Evolutionary conservation across 2,329 filamentous ascomycete species (phyloP), one percentile per base, ranked within the genome.

Genomic region (Fusarium paranaense): DNA sequence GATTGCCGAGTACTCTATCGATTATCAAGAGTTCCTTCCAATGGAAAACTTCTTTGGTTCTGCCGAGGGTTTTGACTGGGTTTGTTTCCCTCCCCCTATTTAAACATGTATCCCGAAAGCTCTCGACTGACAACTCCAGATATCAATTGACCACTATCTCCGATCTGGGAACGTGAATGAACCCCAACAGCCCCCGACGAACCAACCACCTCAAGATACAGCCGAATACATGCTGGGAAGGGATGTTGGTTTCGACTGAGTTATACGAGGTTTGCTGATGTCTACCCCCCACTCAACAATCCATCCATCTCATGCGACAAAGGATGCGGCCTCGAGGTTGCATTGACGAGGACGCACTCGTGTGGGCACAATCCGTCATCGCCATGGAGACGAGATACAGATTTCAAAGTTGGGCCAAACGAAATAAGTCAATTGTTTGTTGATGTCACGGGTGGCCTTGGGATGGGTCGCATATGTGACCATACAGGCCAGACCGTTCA

Each of bases 61-160:
- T 40, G 73, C 78, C 0, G 80, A 80, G 25, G 74, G 79, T 18
- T 76, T 85, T 42, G 83, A 86, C 66, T 86, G 84, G 85, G 85
- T 85, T 80, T 70, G 82, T 56, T 8, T 56, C 25, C 35, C 37
- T 14, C 20, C 40, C 25, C 25, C 6, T 59, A 16, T 52, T 30
- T 42, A 32, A 38, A 14, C 37, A 57, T 60, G 27, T 5, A 6
- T 32, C 3, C 6, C 35, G 8, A 18, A 47, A 18, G 33, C 14
- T 32, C 62, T 30, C 70, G 62, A 22, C 61, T 60, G 54, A 66
- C 27, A 54, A 52, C 60, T 69, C 38, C 56, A 82, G 78, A 72
- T 73, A 33, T 76, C 74, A 16, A 76, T 83, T 50, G 78, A 82
- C 60, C 76, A 81, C 30, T 79, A 78, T 59, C 56, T 80, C 14